Conservation (phyloP, 306 rosid genomes). For the Senna siamea region DNA sequence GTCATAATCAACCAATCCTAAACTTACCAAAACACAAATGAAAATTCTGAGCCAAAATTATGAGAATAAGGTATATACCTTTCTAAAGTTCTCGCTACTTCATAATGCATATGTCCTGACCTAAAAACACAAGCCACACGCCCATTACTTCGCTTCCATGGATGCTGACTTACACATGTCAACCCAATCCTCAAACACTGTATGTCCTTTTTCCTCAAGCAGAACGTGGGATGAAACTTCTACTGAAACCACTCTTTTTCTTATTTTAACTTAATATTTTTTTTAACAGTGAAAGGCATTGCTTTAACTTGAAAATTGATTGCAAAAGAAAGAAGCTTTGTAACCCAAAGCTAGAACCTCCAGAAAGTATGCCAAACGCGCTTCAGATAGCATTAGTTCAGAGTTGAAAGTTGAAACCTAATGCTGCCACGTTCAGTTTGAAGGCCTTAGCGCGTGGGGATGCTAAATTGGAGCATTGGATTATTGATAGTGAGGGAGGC, state of each 20-base stretch:
- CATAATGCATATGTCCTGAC: conserved; percentile 7
- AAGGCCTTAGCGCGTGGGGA: conserved; percentile 15
- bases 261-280: neutral
- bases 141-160: neutral
- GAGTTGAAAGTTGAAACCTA: neutral
- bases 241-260: neutral
- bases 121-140: conserved; percentile 12
- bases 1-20: neutral
- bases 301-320: neutral
- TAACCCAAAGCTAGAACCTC: too few relatives aligned
- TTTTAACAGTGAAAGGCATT: conserved; percentile 12
- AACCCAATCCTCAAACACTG: conserved; percentile 1
- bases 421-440: conserved; percentile 1
- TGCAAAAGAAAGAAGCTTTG: neutral
- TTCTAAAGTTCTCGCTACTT: conserved; percentile 14
- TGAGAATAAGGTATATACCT: conserved; percentile 25
- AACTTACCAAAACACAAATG: neutral
- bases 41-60: neutral
- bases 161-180: conserved; percentile 39
- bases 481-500: neutral
- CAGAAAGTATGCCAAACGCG: neutral
- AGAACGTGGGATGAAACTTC: conserved; percentile 30
- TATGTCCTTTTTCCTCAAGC: neutral
- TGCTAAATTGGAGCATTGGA: neutral
- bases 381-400: conserved; percentile 2